phyloP scores from a whole-genome alignment of 2,329 filamentous ascomycete genomes.

The Rutstroemia sp. region DNA sequence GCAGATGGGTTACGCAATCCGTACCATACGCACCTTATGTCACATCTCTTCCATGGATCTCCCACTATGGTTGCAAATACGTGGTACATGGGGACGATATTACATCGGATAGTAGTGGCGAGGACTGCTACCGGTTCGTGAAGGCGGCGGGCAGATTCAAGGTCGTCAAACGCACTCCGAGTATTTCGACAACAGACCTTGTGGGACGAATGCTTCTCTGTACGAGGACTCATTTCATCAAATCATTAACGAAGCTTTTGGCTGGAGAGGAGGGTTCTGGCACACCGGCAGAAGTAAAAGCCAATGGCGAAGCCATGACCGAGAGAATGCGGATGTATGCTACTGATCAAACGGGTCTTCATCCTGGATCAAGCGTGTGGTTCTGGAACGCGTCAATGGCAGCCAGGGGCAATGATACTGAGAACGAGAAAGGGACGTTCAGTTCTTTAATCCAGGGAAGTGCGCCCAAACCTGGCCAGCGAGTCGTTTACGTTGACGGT shows the following conservation, averaged over 20 bases:
- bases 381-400: constrained; percentile 58
- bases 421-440: constrained; percentile 59
- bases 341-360: constrained; percentile 72
- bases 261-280: constrained; percentile 67
- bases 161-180: constrained; percentile 91
- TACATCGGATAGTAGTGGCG: constrained; percentile 84
- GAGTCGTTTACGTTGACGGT: constrained; percentile 90
- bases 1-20: constrained; percentile 84
- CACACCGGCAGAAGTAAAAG: constrained; percentile 56
- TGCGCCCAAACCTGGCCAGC: constrained; percentile 68
- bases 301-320: constrained; percentile 60
- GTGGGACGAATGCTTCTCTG: constrained; percentile 96
- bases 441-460: constrained; percentile 62
- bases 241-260: constrained; percentile 63
- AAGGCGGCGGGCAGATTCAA: constrained; percentile 92
- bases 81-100: constrained; percentile 97
- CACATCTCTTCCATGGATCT: constrained; percentile 87
- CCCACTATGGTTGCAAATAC: constrained; percentile 89
- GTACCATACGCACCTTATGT: constrained; percentile 89
- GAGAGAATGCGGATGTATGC: constrained; percentile 80
- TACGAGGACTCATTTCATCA: constrained; percentile 91
- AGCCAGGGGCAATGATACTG: constrained; percentile 30
- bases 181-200: constrained; percentile 96
- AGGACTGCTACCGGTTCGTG: constrained; percentile 97
- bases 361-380: constrained; percentile 78